phyloP scores from a whole-genome alignment of 2,329 filamentous ascomycete species.

The Colletotrichum sojae region DNA sequence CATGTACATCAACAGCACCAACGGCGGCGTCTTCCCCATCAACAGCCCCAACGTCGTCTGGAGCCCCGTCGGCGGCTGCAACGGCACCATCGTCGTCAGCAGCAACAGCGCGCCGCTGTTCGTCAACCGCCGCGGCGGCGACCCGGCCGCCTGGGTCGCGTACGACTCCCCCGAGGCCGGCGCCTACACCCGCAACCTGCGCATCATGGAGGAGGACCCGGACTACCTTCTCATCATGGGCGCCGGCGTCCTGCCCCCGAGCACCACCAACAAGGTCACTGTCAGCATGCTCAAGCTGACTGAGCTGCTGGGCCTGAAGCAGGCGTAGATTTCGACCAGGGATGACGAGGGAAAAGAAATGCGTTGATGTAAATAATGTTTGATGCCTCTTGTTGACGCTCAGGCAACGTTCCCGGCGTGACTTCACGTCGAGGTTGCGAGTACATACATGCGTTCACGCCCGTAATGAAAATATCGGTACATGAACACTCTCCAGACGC shows the following conservation, averaged over 20 bases:
- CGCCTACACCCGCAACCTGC: slow-evolving; percentile 55
- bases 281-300: slow-evolving; percentile 52
- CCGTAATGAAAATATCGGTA: slow-evolving; percentile 1
- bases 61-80: slow-evolving; percentile 58
- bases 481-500: neutral
- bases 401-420: no score
- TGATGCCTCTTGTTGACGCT: neutral
- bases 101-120: slow-evolving; percentile 56
- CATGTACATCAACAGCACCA: slow-evolving; percentile 51
- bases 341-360: no score
- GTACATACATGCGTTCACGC: neutral
- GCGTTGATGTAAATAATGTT: neutral
- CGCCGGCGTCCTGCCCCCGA: slow-evolving; percentile 61
- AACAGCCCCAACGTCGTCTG: slow-evolving; percentile 61
- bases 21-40: slow-evolving; percentile 51
- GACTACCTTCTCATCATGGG: slow-evolving; percentile 59
- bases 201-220: slow-evolving; percentile 52
- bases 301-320: slow-evolving; percentile 41
- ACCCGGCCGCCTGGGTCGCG: slow-evolving; percentile 53
- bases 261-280: slow-evolving; percentile 59
- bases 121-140: slow-evolving; percentile 58
- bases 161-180: slow-evolving; percentile 52
- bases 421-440: neutral
- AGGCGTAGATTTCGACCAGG: slow-evolving; percentile 9
- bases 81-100: slow-evolving; percentile 61